These are phyloP conservation scores for Parietaria judaica DNA, from an alignment of 306 rosid species.

Conservation along the genomic window DNA sequence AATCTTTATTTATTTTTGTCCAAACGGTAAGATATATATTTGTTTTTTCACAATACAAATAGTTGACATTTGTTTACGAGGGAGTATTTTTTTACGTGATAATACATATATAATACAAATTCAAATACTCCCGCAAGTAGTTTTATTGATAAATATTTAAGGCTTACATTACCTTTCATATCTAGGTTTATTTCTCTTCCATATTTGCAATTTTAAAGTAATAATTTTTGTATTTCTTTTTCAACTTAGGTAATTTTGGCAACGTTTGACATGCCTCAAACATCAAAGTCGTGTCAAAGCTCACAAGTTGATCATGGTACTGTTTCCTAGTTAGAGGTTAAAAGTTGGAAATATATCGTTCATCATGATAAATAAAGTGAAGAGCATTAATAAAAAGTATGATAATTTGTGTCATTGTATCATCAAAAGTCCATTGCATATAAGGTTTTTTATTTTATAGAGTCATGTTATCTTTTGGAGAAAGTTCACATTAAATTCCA, in stretches of 20 bases:
- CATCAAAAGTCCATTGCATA: conserved; percentile 2
- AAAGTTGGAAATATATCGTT: not conserved
- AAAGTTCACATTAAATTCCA: conserved; percentile 2
- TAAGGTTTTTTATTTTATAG: not conserved
- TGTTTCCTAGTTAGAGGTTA: not conserved
- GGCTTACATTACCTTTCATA: too few species aligned
- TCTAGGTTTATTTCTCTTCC: too few species aligned
- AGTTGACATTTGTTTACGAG: too few species aligned
- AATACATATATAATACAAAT: too few species aligned
- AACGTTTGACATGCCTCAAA: not conserved
- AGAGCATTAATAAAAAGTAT: not conserved
- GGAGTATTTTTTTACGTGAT: too few species aligned
- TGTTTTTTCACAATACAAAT: too few species aligned
- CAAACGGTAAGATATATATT: not conserved
- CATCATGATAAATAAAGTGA: not conserved
- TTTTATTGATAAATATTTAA: too few species aligned
- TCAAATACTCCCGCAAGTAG: too few species aligned
- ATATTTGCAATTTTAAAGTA: too few species aligned
- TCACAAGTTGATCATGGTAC: not conserved
- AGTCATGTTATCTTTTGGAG: not conserved
- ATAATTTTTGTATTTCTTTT: not conserved
- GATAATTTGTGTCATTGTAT: conserved; percentile 2
- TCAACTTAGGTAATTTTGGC: not conserved
- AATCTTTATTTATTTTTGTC: too few species aligned
- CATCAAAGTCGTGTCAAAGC: not conserved